A percentile compares a stretch with the other conserved stretches of the same genome.
phyloP scores from a whole-genome alignment of 23 red algal genomes.

The Gracilariopsis chorda region DNA sequence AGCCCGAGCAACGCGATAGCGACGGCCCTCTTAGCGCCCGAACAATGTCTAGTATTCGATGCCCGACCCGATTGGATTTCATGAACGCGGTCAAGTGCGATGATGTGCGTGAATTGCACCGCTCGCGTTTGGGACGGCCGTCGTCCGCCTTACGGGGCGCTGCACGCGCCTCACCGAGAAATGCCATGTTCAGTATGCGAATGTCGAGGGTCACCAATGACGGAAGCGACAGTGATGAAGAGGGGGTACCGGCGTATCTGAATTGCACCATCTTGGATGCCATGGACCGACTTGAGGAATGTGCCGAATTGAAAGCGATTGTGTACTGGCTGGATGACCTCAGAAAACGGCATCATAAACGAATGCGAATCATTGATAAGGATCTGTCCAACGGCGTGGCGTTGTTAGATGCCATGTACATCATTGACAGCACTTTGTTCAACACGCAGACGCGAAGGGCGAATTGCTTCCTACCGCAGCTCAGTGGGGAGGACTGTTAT shows the following conservation, averaged over 20 bases:
- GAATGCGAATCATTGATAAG: slow-evolving; percentile 1
- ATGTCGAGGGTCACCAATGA: slow-evolving; percentile 3
- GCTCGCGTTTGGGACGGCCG: background rate
- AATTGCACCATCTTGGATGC: slow-evolving; percentile 31
- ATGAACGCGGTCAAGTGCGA: slow-evolving; percentile 38
- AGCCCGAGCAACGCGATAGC: background rate
- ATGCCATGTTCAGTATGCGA: background rate
- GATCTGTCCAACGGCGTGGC: slow-evolving; percentile 55
- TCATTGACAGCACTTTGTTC: slow-evolving; percentile 20
- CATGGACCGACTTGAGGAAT: slow-evolving; percentile 46
- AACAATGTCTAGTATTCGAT: slow-evolving; percentile 35
- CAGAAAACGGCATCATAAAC: background rate
- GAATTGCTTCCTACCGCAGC: background rate
- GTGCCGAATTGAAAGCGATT: slow-evolving; percentile 40
- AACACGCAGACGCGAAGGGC: background rate
- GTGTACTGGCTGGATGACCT: slow-evolving; percentile 52
- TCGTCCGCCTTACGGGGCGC: background rate
- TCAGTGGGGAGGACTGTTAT: background rate
- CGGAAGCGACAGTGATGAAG: slow-evolving; percentile 28
- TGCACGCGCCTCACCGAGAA: background rate
- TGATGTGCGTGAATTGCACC: background rate
- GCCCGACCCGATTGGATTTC: slow-evolving; percentile 49
- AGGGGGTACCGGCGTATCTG: slow-evolving; percentile 40
- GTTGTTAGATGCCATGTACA: slow-evolving; percentile 35
- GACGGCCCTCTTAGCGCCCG: slow-evolving; percentile 12